Evolutionary conservation across 345 rosid species (phyloP), one percentile per base, ranked within the genome.

Genomic region (Acer yangbiense): DNA sequence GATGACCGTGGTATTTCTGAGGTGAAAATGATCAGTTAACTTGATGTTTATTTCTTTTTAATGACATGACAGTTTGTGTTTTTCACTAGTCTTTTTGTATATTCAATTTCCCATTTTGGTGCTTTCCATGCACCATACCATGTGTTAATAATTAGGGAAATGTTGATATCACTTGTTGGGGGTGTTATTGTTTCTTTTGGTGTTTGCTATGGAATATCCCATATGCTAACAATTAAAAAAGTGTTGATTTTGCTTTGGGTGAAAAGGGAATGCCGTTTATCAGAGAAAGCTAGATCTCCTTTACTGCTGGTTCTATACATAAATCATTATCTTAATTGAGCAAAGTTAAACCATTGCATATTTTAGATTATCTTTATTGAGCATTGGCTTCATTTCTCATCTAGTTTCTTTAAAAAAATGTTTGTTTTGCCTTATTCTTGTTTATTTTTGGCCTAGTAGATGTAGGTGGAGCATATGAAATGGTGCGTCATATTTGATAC

Each of bases 1-100:
- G 89, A 89, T 83, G 98, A 96, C 82, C 89, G 90, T 2, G 95
- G 88, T 74, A 76, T 96, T 75, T 90, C 93, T 75, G 97, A 96
- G 95, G 99, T 96, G 78, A 78, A 80, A 7, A 76, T 74, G 21
- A 62, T 7, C n/a, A 29, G 16, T 21, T 39, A 20, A 39, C 41
- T 18, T 65, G 63, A 65, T 50, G 32, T 54, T 9, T 52, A 27
- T 11, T 65, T 50, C 12, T 35, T 29, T 29, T 16, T 75, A n/a
- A 18, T 50, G 63, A 23, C 20, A 12, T 2, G 1, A 73, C 6
- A 6, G n/a, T 23, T n/a, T 57, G 23, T n/a, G 1, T 0, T 32
- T 17, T 66, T 35, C 20, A 6, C 39, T 39, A 4, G 25, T 35
- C 9, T 39, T 39, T 20, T 17, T 8, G 48, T 23, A 35, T 46